Evolutionary conservation across 441 rosid species (phyloP).

Genomic region (Eutrema salsugineum): DNA sequence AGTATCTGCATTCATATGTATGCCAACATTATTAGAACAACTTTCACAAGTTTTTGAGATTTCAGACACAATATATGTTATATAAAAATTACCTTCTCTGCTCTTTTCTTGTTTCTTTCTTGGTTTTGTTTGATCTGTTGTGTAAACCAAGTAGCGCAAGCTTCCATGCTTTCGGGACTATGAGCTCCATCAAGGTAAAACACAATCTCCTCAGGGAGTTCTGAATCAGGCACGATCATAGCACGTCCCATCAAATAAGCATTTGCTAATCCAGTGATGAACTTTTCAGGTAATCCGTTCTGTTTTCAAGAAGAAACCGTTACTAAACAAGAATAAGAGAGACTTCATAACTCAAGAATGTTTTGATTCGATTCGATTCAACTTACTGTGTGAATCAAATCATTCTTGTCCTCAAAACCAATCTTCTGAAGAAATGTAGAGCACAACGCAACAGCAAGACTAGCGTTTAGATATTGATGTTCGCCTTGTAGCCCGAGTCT

Average conservation of each 20-base stretch:
- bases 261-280: slow-evolving; percentile 68
- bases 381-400: slow-evolving; percentile 52
- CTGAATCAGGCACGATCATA: slow-evolving; percentile 65
- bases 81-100: slow-evolving; percentile 47
- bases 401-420: slow-evolving; percentile 46
- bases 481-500: slow-evolving; percentile 85
- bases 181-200: slow-evolving; percentile 97
- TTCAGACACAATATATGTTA: not conserved
- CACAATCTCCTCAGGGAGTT: slow-evolving; percentile 54
- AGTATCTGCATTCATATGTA: slow-evolving; percentile 57
- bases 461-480: slow-evolving; percentile 87
- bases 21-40: not conserved
- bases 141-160: slow-evolving; percentile 86
- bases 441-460: slow-evolving; percentile 78
- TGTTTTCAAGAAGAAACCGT: slow-evolving; percentile 28
- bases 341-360: not conserved
- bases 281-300: slow-evolving; percentile 69
- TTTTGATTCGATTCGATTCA: not conserved
- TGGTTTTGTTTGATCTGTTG: slow-evolving; percentile 32
- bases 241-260: slow-evolving; percentile 91
- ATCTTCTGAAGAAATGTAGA: slow-evolving; percentile 77
- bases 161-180: slow-evolving; percentile 96
- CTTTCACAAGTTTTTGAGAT: not conserved
- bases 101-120: slow-evolving; percentile 28
- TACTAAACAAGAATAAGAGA: not conserved